phyloP scores from a whole-genome alignment of 169 alveolate genomes.

The Eimeria maxima region DNA sequence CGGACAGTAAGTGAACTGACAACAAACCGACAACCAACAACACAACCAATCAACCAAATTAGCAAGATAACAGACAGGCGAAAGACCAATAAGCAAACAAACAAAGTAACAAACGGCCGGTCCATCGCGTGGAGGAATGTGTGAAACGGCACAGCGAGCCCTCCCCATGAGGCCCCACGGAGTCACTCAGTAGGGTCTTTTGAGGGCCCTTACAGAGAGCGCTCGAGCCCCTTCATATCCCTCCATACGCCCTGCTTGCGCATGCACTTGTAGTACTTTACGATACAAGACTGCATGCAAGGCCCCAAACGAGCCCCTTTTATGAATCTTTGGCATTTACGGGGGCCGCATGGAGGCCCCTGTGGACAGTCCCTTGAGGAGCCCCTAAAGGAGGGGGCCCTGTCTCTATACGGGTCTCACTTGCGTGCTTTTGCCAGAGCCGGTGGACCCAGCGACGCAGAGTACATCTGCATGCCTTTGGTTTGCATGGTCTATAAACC shows the following conservation, averaged over 20 bases:
- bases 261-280: too few relatives aligned
- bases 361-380: background rate
- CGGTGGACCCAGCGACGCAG: slow-evolving; percentile 96
- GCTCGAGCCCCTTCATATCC: too few relatives aligned
- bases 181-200: too few relatives aligned
- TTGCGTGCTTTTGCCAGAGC: slow-evolving; percentile 97
- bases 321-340: background rate
- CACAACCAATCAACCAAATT: too few relatives aligned
- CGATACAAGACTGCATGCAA: too few relatives aligned
- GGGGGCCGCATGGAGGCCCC: slow-evolving; percentile 3
- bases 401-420: background rate
- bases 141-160: background rate
- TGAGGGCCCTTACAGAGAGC: too few relatives aligned
- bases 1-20: too few relatives aligned
- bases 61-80: too few relatives aligned
- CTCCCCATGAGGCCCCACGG: background rate
- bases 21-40: too few relatives aligned
- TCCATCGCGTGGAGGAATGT: background rate
- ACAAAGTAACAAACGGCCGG: background rate
- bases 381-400: background rate
- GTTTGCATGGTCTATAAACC: slow-evolving; percentile 89
- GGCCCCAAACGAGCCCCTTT: background rate
- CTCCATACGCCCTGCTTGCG: too few relatives aligned
- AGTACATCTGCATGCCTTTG: slow-evolving; percentile 92
- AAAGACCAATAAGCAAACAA: too few relatives aligned